These are phyloP conservation scores for Dictyostelium intermedium DNA, from an alignment of 78 protist genomes.

Conservation along the genomic window DNA sequence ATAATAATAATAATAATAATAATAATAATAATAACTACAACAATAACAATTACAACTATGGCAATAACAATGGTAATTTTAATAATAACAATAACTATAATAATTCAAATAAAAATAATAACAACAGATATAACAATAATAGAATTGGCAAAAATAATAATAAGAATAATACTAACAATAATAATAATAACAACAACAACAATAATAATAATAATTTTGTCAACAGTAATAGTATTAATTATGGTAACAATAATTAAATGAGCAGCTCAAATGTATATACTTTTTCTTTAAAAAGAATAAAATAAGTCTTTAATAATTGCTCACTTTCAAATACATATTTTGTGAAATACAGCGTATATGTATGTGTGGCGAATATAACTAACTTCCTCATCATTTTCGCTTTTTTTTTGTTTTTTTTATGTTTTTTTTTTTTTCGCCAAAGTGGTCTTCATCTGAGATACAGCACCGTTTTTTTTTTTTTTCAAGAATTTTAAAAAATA, in stretches of 20 bases:
- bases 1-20: background rate
- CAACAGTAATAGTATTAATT: no score
- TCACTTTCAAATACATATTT: no score
- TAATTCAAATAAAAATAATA: background rate
- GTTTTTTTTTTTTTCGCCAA: background rate
- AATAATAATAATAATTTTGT: background rate
- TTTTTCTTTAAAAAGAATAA: no score
- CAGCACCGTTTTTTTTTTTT: background rate
- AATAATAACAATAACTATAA: background rate
- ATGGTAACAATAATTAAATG: background rate
- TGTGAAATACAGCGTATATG: no score
- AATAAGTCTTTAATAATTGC: no score
- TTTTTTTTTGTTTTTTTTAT: background rate
- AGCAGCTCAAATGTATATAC: background rate
- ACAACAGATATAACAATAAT: background rate
- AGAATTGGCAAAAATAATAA: background rate
- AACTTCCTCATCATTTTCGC: no score
- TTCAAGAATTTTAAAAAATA: background rate
- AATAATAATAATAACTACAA: background rate
- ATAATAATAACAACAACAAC: background rate
- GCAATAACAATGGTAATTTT: background rate
- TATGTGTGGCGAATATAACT: no score
- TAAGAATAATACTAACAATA: background rate
- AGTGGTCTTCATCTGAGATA: background rate
- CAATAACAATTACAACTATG: background rate